phyloP scores from a whole-genome alignment of 2,329 filamentous ascomycete genomes.

The Exophiala sideris region DNA sequence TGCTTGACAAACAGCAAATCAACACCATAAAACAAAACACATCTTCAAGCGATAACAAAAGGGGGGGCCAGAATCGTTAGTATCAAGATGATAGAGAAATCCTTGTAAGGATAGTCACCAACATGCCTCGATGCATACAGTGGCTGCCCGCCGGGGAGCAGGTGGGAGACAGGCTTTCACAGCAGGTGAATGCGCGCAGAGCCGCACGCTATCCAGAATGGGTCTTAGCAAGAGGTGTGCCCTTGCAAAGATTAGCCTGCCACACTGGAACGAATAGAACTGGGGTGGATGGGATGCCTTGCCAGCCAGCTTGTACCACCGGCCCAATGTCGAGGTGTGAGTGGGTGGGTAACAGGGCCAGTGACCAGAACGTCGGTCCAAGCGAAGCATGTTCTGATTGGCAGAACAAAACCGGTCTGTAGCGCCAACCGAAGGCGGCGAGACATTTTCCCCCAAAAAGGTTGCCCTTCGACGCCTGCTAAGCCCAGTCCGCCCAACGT shows the following conservation, averaged over 20 bases:
- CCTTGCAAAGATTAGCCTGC: too few species aligned
- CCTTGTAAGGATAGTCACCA: too few species aligned
- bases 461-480: neutral
- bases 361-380: too few species aligned
- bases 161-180: neutral
- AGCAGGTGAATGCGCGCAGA: neutral
- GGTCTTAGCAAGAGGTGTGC: too few species aligned
- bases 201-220: neutral
- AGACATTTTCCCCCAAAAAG: neutral
- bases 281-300: too few species aligned
- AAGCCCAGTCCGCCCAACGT: neutral
- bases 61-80: conserved; percentile 5
- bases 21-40: conserved; percentile 6
- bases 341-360: too few species aligned
- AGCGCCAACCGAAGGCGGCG: neutral
- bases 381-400: neutral
- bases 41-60: conserved; percentile 7
- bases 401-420: conserved; percentile 5
- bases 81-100: neutral
- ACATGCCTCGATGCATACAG: too few species aligned
- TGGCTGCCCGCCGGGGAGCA: too few species aligned
- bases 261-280: too few species aligned
- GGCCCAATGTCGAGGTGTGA: too few species aligned
- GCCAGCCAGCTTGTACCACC: too few species aligned
- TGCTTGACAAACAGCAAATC: neutral